These are phyloP conservation scores for Diutina scorzettiae DNA, from an alignment of 1,139 yeast genomes.

Conservation along the genomic window DNA sequence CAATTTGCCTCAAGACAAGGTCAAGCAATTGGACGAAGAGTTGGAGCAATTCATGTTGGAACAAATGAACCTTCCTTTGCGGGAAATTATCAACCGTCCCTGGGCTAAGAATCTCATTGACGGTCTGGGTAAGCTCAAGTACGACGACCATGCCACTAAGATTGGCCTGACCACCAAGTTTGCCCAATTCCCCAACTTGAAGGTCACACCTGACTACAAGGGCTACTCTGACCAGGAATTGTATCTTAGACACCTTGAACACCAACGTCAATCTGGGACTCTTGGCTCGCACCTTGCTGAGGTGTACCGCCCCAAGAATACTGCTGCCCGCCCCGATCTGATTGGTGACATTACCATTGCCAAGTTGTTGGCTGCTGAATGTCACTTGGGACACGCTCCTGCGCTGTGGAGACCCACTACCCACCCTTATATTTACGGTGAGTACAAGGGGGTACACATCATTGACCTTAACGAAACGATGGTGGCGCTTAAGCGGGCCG, in stretches of 20 bases:
- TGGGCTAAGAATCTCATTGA: conserved; percentile 15
- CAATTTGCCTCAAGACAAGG: conserved; percentile 20
- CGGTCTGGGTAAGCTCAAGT: conserved; percentile 7
- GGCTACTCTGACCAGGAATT: conserved; percentile 65
- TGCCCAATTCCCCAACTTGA: conserved; percentile 26
- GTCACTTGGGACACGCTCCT: conserved; percentile 85
- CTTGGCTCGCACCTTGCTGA: conserved; percentile 58
- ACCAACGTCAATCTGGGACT: conserved; percentile 31
- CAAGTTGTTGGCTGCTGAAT: conserved; percentile 79
- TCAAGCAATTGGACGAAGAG: conserved; percentile 30
- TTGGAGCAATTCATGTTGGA: conserved; percentile 27
- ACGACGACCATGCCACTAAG: conserved; percentile 4
- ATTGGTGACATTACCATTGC: conserved; percentile 50
- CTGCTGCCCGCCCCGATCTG: conserved; percentile 46
- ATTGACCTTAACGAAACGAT: conserved; percentile 83
- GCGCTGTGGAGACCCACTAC: conserved; percentile 74
- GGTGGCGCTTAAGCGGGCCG: conserved; percentile 63
- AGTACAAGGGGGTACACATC: conserved; percentile 77
- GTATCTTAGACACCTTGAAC: conserved; percentile 55
- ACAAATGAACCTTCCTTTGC: conserved; percentile 23
- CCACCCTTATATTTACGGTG: conserved; percentile 81
- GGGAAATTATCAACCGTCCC: conserved; percentile 22
- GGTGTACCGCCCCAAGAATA: conserved; percentile 61
- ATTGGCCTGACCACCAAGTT: conserved; percentile 2
- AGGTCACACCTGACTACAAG: conserved; percentile 32